Conservation (phyloP, 1,284 basidiomycete genomes). For the Mycena citricolor region DNA sequence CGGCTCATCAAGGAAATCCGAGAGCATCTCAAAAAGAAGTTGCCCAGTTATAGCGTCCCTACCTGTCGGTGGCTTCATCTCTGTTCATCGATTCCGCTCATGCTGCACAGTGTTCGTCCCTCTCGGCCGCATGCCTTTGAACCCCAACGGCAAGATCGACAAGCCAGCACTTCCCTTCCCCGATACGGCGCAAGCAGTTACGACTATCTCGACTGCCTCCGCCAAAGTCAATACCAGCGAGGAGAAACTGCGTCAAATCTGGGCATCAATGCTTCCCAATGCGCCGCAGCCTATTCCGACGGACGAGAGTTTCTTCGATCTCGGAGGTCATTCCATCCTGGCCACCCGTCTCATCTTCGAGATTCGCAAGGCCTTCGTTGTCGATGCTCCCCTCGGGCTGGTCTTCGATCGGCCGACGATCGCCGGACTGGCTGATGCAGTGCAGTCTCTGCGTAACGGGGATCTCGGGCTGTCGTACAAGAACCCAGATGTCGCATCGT, state of each 20-base stretch:
- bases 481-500: conserved; percentile 27
- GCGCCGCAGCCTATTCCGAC: conserved; percentile 78
- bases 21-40: conserved; percentile 95
- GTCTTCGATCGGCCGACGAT: conserved; percentile 95
- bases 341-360: conserved; percentile 97
- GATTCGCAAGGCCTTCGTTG: conserved; percentile 89
- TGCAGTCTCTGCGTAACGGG: conserved; percentile 77
- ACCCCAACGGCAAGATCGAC: conserved; percentile 99
- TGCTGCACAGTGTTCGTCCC: conserved; percentile 83
- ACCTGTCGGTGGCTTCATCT: conserved; percentile 53
- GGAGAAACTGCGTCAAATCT: conserved; percentile 78
- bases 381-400: conserved; percentile 90
- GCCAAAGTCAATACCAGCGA: conserved; percentile 70
- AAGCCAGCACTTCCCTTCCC: conserved; percentile 99
- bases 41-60: conserved; percentile 92
- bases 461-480: conserved; percentile 75
- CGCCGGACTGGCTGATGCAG: conserved; percentile 72
- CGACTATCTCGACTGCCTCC: conserved; percentile 30
- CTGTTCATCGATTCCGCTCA: conserved; percentile 18
- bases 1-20: conserved; percentile 91
- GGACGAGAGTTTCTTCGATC: conserved; percentile 97
- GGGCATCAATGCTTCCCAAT: conserved; percentile 83
- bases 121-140: conserved; percentile 92
- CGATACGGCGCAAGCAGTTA: conserved; percentile 80
- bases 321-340: conserved; percentile 98